A percentile compares a stretch with the other conserved stretches of the same genome.
These are phyloP conservation scores for Yamadazyma spencermartinsiae DNA, from an alignment of 1,139 yeast genomes.

Conservation along the genomic window DNA sequence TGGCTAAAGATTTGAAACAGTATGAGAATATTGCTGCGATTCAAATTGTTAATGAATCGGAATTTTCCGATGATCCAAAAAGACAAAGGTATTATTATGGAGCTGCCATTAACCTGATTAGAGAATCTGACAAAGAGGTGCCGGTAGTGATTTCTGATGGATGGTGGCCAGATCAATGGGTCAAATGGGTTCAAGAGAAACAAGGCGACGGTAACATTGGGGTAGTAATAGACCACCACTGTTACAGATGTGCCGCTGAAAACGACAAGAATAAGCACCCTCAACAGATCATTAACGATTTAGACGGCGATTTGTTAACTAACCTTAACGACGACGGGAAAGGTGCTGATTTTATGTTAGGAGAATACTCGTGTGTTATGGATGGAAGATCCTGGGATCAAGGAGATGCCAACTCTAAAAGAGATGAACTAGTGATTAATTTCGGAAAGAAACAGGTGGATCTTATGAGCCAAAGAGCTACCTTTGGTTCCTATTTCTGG, in stretches of 20 bases:
- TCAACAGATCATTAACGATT: conserved; percentile 58
- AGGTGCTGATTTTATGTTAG: conserved; percentile 74
- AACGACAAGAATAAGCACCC: conserved; percentile 68
- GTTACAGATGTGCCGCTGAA: conserved; percentile 83
- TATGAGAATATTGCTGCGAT: conserved; percentile 76
- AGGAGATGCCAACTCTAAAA: conserved; percentile 44
- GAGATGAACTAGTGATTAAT: conserved; percentile 35
- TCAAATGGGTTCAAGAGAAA: conserved; percentile 55
- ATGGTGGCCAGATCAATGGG: conserved; percentile 89
- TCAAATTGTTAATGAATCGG: conserved; percentile 85
- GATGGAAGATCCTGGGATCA: conserved; percentile 74
- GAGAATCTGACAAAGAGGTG: conserved; percentile 52
- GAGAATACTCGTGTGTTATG: conserved; percentile 88
- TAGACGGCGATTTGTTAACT: conserved; percentile 53
- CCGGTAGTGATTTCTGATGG: conserved; percentile 90
- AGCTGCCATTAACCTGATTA: conserved; percentile 64
- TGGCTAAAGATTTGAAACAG: conserved; percentile 58
- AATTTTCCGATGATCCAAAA: conserved; percentile 51
- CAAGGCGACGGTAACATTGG: conserved; percentile 49
- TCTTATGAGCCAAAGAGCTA: conserved; percentile 51
- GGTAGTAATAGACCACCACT: conserved; percentile 78
- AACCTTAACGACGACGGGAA: conserved; percentile 45
- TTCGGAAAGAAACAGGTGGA: conserved; percentile 45
- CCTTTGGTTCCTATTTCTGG: conserved; percentile 84
- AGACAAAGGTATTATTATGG: conserved; percentile 63